Conservation (phyloP, 202 grass and related monocot species). For the Setaria italica region DNA sequence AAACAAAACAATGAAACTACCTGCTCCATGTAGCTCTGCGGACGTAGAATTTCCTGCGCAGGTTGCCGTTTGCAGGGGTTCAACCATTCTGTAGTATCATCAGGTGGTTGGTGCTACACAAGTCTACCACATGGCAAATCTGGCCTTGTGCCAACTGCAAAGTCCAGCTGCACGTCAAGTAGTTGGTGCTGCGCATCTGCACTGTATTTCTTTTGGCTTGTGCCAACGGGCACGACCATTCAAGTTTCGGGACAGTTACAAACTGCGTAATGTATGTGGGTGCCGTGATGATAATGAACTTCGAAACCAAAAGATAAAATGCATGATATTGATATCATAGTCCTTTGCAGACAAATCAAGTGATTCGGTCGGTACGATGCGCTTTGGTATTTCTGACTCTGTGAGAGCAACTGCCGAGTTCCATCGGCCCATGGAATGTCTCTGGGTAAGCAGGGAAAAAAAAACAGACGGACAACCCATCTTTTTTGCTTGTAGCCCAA, state of each 20-base stretch:
- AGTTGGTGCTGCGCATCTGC: not conserved
- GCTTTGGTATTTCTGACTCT: too few relatives aligned
- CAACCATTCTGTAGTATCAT: not conserved
- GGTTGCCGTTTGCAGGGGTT: not conserved
- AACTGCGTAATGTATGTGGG: not conserved
- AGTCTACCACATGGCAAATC: not conserved
- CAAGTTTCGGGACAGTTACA: too few relatives aligned
- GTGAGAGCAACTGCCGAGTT: too few relatives aligned
- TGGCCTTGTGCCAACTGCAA: not conserved
- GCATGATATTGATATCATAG: too few relatives aligned
- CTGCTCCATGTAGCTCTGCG: not conserved
- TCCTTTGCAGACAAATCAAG: too few relatives aligned
- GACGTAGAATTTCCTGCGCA: not conserved
- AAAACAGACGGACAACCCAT: too few relatives aligned
- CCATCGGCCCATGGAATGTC: too few relatives aligned
- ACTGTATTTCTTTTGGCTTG: not conserved
- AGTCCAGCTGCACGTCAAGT: not conserved
- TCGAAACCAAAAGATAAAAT: too few relatives aligned
- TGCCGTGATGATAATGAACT: not conserved
- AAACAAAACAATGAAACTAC: constrained; percentile 2
- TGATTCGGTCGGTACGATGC: too few relatives aligned
- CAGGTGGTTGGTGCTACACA: not conserved
- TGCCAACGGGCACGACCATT: not conserved
- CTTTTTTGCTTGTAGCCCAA: too few relatives aligned
- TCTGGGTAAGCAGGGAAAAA: too few relatives aligned